Percentiles rank a stretch among this genome's conserved stretches.
phyloP scores from a whole-genome alignment of 1,139 yeast species.

The Lodderomyces oxycetoniae region DNA sequence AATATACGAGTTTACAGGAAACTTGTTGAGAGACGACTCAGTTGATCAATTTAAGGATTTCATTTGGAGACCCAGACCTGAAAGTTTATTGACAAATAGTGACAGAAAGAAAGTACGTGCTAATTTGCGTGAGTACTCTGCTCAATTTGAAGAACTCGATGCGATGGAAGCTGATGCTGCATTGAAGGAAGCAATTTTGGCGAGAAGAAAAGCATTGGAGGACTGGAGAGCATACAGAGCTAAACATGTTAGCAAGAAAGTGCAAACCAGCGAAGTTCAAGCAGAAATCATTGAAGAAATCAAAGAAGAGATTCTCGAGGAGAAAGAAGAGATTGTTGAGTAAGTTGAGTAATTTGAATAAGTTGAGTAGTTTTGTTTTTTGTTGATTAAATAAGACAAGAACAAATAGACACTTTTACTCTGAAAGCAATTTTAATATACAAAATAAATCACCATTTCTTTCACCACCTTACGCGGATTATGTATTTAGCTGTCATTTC shows the following conservation, averaged over 20 bases:
- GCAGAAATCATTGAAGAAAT: conserved; percentile 69
- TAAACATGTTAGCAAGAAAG: conserved; percentile 45
- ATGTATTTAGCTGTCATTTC: too few species aligned
- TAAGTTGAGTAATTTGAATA: too few species aligned
- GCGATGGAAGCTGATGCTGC: conserved; percentile 97
- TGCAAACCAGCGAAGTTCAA: conserved; percentile 46
- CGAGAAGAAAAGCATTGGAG: conserved; percentile 74
- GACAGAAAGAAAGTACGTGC: conserved; percentile 87
- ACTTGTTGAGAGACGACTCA: conserved; percentile 65
- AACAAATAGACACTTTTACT: too few species aligned
- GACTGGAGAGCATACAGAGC: conserved; percentile 86
- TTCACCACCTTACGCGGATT: too few species aligned
- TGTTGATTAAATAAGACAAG: too few species aligned
- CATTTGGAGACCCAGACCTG: conserved; percentile 97
- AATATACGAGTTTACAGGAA: conserved; percentile 81
- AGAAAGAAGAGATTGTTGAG: conserved; percentile 74
- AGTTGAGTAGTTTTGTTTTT: too few species aligned
- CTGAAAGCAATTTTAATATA: too few species aligned
- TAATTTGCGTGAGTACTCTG: conserved; percentile 84
- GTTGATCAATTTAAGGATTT: conserved; percentile 84
- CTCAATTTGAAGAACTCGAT: conserved; percentile 91
- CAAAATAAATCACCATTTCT: too few species aligned
- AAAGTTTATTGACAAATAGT: conserved; percentile 63
- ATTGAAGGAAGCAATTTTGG: conserved; percentile 80
- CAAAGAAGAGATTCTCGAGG: conserved; percentile 68